phyloP scores from a whole-genome alignment of 352 stramenopile species.

The Peronosclerospora sorghi region DNA sequence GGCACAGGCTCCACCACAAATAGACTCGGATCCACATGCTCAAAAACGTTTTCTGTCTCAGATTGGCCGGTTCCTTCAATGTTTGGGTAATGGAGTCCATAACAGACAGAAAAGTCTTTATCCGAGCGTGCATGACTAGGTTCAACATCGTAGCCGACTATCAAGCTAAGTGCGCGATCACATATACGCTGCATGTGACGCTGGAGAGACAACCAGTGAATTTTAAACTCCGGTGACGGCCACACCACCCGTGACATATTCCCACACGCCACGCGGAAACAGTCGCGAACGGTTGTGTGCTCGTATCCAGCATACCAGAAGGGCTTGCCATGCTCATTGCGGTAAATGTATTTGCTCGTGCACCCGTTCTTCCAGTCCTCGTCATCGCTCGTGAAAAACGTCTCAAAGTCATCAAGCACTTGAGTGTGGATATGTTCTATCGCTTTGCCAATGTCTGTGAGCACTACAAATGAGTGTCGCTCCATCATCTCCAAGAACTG shows the following conservation, averaged over 20 bases:
- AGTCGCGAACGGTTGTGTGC: conserved; percentile 43
- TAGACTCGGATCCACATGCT: conserved; percentile 50
- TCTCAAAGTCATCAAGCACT: conserved; percentile 28
- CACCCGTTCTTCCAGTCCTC: conserved; percentile 27
- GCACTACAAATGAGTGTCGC: conserved; percentile 49
- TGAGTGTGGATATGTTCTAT: conserved; percentile 27
- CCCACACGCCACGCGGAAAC: conserved; percentile 43
- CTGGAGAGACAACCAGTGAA: conserved; percentile 31
- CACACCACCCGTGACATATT: conserved; percentile 38
- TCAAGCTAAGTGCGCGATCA: conserved; percentile 38
- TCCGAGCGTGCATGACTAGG: conserved; percentile 20
- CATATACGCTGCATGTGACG: conserved; percentile 38
- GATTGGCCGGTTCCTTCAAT: conserved; percentile 38
- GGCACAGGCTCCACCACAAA: conserved; percentile 48
- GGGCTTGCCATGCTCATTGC: conserved; percentile 42
- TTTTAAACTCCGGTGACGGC: conserved; percentile 30
- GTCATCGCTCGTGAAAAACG: conserved; percentile 35
- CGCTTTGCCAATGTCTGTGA: conserved; percentile 35
- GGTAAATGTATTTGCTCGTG: conserved; percentile 46
- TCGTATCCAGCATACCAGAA: conserved; percentile 62
- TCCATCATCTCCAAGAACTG: conserved; percentile 43
- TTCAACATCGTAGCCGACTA: conserved; percentile 31
- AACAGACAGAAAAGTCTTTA: conserved; percentile 49
- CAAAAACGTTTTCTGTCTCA: conserved; percentile 47
- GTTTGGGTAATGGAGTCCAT: conserved; percentile 53